Evolutionary conservation across 2,329 filamentous ascomycete genomes (phyloP).

Genomic region (Colletotrichum trifolii): DNA sequence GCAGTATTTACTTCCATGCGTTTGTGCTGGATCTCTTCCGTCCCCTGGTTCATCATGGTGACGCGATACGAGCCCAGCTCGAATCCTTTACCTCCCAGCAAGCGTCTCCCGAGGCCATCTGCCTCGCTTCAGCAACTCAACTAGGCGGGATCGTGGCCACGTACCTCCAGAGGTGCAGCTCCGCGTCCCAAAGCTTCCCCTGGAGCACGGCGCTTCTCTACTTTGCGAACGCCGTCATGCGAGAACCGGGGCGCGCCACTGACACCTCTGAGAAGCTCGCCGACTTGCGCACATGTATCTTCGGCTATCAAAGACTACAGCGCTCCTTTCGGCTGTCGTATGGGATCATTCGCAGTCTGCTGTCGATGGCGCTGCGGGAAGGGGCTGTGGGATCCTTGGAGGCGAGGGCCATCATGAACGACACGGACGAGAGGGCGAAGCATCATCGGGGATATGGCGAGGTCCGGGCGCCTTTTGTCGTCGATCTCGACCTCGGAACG

Average conservation of each 20-base stretch:
- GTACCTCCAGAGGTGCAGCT: constrained; percentile 5
- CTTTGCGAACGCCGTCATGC: constrained; percentile 4
- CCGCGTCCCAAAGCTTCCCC: constrained; percentile 12
- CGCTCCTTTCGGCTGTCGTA: constrained; percentile 9
- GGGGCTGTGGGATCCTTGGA: constrained; percentile 1
- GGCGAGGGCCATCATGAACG: constrained; percentile 14
- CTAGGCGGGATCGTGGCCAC: neutral
- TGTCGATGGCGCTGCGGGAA: constrained; percentile 24
- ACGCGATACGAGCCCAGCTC: constrained; percentile 14
- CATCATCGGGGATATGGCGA: neutral
- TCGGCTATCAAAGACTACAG: constrained; percentile 20
- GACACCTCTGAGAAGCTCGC: neutral
- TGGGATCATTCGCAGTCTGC: neutral
- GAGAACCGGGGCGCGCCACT: neutral
- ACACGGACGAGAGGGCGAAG: constrained; percentile 18
- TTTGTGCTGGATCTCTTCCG: constrained; percentile 25
- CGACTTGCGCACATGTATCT: constrained; percentile 10
- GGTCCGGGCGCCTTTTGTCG: constrained; percentile 4
- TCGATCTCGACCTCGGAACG: constrained; percentile 18
- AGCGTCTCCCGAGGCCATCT: constrained; percentile 15
- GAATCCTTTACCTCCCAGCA: constrained; percentile 19
- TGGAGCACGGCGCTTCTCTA: constrained; percentile 24
- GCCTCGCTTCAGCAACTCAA: constrained; percentile 1
- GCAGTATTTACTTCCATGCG: constrained; percentile 15
- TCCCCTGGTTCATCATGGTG: neutral